phyloP scores from a whole-genome alignment of 2,329 filamentous ascomycete genomes.

The Cladorrhinum sp. region DNA sequence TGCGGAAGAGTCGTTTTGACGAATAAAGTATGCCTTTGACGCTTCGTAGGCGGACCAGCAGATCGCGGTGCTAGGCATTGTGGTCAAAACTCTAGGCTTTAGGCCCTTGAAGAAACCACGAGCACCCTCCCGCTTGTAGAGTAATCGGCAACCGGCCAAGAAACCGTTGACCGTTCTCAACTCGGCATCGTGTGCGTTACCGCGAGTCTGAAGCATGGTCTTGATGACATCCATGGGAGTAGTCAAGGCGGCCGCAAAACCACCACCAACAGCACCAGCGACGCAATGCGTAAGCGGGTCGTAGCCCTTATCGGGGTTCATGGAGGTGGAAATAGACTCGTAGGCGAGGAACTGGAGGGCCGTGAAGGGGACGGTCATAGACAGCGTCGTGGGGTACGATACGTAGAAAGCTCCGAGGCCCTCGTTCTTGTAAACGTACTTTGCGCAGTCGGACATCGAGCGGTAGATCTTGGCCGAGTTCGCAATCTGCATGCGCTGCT shows the following conservation, averaged over 20 bases:
- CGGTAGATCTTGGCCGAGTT: conserved; percentile 85
- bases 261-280: conserved; percentile 87
- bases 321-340: conserved; percentile 89
- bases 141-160: conserved; percentile 71
- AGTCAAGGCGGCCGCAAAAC: conserved; percentile 87
- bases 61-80: conserved; percentile 98
- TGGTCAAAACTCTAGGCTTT: conserved; percentile 86
- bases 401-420: conserved; percentile 93
- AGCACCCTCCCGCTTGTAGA: conserved; percentile 79
- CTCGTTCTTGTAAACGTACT: conserved; percentile 81
- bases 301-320: conserved; percentile 84
- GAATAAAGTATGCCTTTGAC: conserved; percentile 64
- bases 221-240: conserved; percentile 98
- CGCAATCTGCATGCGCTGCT: conserved; percentile 98
- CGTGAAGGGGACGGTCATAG: conserved; percentile 98
- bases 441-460: conserved; percentile 82
- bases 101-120: conserved; percentile 91
- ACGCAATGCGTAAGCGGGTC: conserved; percentile 92
- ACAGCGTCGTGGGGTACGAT: conserved; percentile 95
- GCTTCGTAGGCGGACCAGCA: conserved; percentile 84
- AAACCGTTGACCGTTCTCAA: conserved; percentile 83
- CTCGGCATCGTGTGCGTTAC: conserved; percentile 73
- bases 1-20: conserved; percentile 41
- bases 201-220: conserved; percentile 91
- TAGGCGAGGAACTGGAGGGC: conserved; percentile 97